phyloP scores from a whole-genome alignment of 2,329 filamentous ascomycete genomes.

The Byssochlamys sp. region DNA sequence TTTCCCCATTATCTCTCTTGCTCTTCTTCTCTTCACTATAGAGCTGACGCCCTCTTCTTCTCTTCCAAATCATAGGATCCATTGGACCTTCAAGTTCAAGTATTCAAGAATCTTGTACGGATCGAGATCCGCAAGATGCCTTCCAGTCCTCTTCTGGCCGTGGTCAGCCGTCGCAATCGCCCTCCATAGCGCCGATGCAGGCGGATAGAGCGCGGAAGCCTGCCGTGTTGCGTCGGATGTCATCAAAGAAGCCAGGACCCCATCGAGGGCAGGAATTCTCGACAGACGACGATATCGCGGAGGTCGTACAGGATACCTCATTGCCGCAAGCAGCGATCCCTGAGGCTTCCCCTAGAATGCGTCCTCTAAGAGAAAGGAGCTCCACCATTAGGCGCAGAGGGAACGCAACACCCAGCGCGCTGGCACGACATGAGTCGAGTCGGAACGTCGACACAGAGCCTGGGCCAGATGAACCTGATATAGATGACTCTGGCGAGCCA shows the following conservation, averaged over 20 bases:
- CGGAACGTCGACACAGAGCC: constrained; percentile 30
- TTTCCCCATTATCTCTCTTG: not conserved
- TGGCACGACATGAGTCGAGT: constrained; percentile 28
- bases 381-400: constrained; percentile 34
- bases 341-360: constrained; percentile 25
- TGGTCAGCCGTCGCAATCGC: constrained; percentile 35
- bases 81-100: constrained; percentile 10
- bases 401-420: constrained; percentile 20
- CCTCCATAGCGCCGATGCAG: constrained; percentile 28
- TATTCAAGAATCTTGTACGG: constrained; percentile 5
- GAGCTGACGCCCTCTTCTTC: not conserved
- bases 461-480: constrained; percentile 21
- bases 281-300: constrained; percentile 74
- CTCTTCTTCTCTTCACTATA: not conserved
- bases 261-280: constrained; percentile 81
- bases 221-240: constrained; percentile 60
- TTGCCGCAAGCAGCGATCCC: constrained; percentile 24
- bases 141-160: constrained; percentile 20
- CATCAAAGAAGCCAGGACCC: constrained; percentile 61
- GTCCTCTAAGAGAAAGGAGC: constrained; percentile 23
- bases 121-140: constrained; percentile 19
- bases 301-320: constrained; percentile 62
- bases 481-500: constrained; percentile 13
- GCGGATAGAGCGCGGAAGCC: constrained; percentile 57
- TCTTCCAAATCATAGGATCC: not conserved